Conservation (phyloP, 495 filamentous ascomycete species). For the Bryoglossum gracile region DNA sequence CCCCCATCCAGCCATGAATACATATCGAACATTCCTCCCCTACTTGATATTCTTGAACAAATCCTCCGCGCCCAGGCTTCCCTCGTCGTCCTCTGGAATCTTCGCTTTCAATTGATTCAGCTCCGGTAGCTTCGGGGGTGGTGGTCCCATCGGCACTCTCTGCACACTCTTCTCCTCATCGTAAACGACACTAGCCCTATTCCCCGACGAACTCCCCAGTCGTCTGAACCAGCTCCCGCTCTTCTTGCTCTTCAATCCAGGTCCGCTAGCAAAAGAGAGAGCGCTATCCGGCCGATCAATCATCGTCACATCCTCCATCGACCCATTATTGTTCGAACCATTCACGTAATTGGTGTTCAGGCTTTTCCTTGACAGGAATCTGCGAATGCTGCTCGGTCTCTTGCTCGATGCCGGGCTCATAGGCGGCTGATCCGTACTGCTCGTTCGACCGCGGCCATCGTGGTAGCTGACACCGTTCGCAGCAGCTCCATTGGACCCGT, state of each 20-base stretch:
- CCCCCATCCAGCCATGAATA: slow-evolving; percentile 16
- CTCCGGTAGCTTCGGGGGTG: slow-evolving; percentile 55
- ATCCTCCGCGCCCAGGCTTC: slow-evolving; percentile 40
- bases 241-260: slow-evolving; percentile 15
- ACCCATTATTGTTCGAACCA: slow-evolving; percentile 26
- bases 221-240: slow-evolving; percentile 23
- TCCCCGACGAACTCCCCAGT: slow-evolving; percentile 6
- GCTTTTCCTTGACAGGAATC: slow-evolving; percentile 33
- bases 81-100: slow-evolving; percentile 31
- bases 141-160: slow-evolving; percentile 29
- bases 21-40: slow-evolving; percentile 7
- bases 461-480: slow-evolving; percentile 9
- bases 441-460: slow-evolving; percentile 22
- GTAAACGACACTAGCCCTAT: slow-evolving; percentile 20
- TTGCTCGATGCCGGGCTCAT: slow-evolving; percentile 18
- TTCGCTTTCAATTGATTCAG: slow-evolving; percentile 45
- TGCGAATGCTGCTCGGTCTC: slow-evolving; percentile 30
- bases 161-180: slow-evolving; percentile 29
- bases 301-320: slow-evolving; percentile 29
- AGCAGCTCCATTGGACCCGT: not conserved
- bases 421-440: slow-evolving; percentile 9
- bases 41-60: slow-evolving; percentile 54
- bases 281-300: slow-evolving; percentile 25
- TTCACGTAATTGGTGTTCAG: slow-evolving; percentile 30
- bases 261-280: slow-evolving; percentile 7